Evolutionary conservation across 2,329 filamentous ascomycete species (phyloP), one percentile per base, ranked within the genome.

Genomic region (Microdochium nivale): DNA sequence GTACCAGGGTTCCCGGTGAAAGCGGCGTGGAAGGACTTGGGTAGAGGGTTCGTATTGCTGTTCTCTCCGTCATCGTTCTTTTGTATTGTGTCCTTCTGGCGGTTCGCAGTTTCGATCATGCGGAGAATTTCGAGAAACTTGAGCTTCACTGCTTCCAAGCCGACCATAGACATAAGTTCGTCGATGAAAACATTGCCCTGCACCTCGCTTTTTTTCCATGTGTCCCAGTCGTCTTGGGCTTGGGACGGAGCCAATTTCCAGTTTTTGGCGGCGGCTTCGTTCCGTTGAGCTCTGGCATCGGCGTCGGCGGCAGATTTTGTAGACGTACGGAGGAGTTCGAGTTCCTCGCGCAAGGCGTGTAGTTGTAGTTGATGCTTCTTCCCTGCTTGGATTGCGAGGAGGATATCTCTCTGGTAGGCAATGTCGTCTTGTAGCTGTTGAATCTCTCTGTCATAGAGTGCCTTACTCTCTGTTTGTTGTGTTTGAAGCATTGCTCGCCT

Each of bases 1-100:
- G 87, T 90, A 2, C 87, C 87, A 0, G 87, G 87, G 57, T 90
- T 90, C 0, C 87, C 87, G 0, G 11, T 30, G 27, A 30, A 30
- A 30, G 27, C 27, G 27, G 27, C 27, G 27, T 30, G 27, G 27
- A 30, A 90, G 65, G 3, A 90, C 70, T 54, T 89, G 83, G 0
- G 70, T 66, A 1, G 66, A 69, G 0, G 27, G 27, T 30, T 30
- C 27, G 27, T 11, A 30, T 30, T 30, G 27, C 27, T 30, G 27
- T 30, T 30, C 27, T 30, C 27, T 5, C 27, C 27, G 11, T 11
- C 27, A 30, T 30, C 27, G 27, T 11, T 11, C 5, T 11, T 30
- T 11, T 30, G 27, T 30, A 87, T 62, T 1, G 80, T 73, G 0
- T 79, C 66, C 0, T 69, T 68, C 61, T 90, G 87, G 0, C 82